Percentiles rank a stretch among this genome's conserved stretches.
Evolutionary conservation across 1,284 basidiomycete species (phyloP).

Genomic region (Neonothopanus nambi): DNA sequence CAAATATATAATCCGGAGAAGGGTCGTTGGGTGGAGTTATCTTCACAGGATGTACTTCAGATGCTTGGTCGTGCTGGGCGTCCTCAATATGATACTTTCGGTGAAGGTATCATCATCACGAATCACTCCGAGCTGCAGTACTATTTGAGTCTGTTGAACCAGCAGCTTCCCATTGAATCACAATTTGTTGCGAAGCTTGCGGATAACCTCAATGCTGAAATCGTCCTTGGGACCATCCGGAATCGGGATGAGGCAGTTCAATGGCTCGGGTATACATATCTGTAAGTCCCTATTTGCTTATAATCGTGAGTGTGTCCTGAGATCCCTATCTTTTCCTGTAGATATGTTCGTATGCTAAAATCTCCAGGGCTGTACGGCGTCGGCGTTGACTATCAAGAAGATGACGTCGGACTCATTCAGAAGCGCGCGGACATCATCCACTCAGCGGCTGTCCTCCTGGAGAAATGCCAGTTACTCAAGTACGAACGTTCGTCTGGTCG

Average conservation of each 20-base stretch:
- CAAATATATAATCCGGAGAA: slow-evolving; percentile 99
- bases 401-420: slow-evolving; percentile 83
- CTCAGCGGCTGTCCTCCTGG: slow-evolving; percentile 90
- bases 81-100: slow-evolving; percentile 96
- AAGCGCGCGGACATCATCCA: slow-evolving; percentile 95
- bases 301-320: background rate
- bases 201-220: slow-evolving; percentile 97
- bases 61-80: slow-evolving; percentile 99
- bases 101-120: slow-evolving; percentile 98
- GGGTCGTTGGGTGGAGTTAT: slow-evolving; percentile 95
- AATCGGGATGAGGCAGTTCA: slow-evolving; percentile 98
- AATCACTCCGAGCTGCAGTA: slow-evolving; percentile 97
- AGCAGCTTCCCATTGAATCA: slow-evolving; percentile 95
- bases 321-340: slow-evolving; percentile 25
- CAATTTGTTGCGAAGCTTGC: slow-evolving; percentile 93
- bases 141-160: slow-evolving; percentile 91
- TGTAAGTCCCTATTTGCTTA: slow-evolving; percentile 54
- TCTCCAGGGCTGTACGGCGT: slow-evolving; percentile 90
- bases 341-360: slow-evolving; percentile 96
- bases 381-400: slow-evolving; percentile 88
- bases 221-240: slow-evolving; percentile 93
- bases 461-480: slow-evolving; percentile 93
- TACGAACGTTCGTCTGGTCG: slow-evolving; percentile 90
- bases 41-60: slow-evolving; percentile 95
- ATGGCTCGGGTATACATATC: slow-evolving; percentile 94